These are phyloP conservation scores for Pythium vanterpoolii DNA, from an alignment of 352 stramenopile genomes.

Conservation along the genomic window DNA sequence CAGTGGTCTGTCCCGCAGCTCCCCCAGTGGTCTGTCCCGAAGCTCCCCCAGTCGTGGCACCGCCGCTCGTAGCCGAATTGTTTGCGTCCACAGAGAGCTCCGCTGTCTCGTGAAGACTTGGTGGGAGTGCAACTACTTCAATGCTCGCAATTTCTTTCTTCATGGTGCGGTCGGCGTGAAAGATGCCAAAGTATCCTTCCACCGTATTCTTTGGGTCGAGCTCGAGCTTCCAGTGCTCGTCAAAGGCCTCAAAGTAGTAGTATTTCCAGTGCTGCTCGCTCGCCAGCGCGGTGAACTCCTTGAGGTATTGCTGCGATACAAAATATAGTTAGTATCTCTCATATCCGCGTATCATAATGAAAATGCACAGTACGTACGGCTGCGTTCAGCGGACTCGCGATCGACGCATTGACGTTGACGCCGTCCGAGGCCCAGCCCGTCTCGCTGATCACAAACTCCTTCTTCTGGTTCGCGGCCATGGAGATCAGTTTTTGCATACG, in stretches of 20 bases:
- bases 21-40: no score
- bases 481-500: slow-evolving; percentile 41
- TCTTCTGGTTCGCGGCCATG: slow-evolving; percentile 26
- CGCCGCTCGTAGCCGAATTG: neutral
- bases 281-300: slow-evolving; percentile 51
- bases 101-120: neutral
- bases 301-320: slow-evolving; percentile 40
- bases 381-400: slow-evolving; percentile 39
- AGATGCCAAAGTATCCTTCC: slow-evolving; percentile 62
- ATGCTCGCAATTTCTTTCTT: slow-evolving; percentile 39
- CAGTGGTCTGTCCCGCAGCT: no score
- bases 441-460: slow-evolving; percentile 60
- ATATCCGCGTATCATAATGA: neutral
- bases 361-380: slow-evolving; percentile 17
- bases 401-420: slow-evolving; percentile 30
- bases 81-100: neutral
- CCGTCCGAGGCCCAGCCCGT: slow-evolving; percentile 62
- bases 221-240: slow-evolving; percentile 54
- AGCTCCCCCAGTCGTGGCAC: no score
- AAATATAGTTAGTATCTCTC: neutral
- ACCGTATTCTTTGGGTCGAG: slow-evolving; percentile 36
- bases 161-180: slow-evolving; percentile 36
- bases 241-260: slow-evolving; percentile 73
- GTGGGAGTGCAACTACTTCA: no score
- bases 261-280: slow-evolving; percentile 39